Conservation (phyloP, 768 basidiomycete species). For the Mycena latifolia region DNA sequence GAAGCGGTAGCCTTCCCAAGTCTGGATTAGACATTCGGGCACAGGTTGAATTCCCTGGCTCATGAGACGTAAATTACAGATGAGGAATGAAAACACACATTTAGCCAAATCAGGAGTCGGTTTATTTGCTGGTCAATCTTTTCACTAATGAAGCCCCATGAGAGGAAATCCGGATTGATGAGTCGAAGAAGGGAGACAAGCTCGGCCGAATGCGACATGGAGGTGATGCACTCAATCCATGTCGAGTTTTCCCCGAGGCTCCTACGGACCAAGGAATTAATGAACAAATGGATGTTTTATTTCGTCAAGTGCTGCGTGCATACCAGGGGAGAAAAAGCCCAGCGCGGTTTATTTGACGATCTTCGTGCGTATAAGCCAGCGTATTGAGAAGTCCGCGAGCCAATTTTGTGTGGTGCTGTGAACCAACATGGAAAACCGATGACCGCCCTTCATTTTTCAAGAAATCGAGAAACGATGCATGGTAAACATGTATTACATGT, state of each 20-base stretch:
- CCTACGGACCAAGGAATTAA: no score
- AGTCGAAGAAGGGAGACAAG: not conserved
- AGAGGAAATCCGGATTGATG: not conserved
- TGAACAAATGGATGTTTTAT: no score
- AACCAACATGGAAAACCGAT: not conserved
- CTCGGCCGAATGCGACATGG: not conserved
- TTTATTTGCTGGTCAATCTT: not conserved
- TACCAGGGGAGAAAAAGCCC: no score
- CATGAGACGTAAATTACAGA: not conserved
- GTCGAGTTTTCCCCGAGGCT: no score
- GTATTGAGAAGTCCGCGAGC: not conserved
- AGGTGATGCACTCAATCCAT: not conserved
- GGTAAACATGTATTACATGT: not conserved
- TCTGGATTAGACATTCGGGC: not conserved
- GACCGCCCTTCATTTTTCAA: not conserved
- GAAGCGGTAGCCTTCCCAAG: not conserved
- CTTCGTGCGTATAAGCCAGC: not conserved
- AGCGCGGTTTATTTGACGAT: no score
- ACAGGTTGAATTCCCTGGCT: not conserved
- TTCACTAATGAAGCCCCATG: no score
- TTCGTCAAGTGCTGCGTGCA: no score
- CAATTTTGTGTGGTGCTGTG: not conserved
- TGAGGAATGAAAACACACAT: not conserved
- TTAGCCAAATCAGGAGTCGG: not conserved
- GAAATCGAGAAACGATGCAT: slow-evolving; percentile 12